These are phyloP conservation scores for Ambrosia trifida DNA, from an alignment of 129 eudicot genomes.

Conservation along the genomic window DNA sequence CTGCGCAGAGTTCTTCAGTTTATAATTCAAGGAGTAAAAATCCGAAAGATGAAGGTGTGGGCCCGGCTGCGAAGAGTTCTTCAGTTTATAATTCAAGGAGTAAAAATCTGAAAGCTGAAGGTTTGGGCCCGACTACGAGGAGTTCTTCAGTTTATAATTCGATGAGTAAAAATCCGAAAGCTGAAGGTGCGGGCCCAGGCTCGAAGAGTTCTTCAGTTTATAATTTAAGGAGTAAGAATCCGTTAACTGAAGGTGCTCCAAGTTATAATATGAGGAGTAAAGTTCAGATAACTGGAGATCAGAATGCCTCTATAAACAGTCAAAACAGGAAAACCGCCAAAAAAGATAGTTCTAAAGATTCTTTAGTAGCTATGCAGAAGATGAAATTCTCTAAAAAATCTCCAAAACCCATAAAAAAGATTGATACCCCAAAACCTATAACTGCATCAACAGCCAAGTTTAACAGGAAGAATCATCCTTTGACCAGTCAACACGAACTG, in stretches of 20 bases:
- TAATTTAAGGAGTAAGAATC: slow-evolving; percentile 28
- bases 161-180: too few species aligned
- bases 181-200: neutral
- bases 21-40: slow-evolving; percentile 24
- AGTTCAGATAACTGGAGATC: slow-evolving; percentile 28
- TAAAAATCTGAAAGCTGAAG: too few species aligned
- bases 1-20: neutral
- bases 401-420: slow-evolving; percentile 16
- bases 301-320: slow-evolving; percentile 1
- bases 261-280: slow-evolving; percentile 30
- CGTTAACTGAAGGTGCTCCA: slow-evolving; percentile 19
- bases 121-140: neutral
- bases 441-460: slow-evolving; percentile 17
- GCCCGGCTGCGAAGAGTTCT: neutral
- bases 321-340: slow-evolving; percentile 20
- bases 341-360: slow-evolving; percentile 25
- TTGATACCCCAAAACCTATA: slow-evolving; percentile 18
- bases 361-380: slow-evolving; percentile 18
- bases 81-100: too few species aligned
- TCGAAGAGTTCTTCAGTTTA: slow-evolving; percentile 18
- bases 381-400: slow-evolving; percentile 12
- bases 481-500: slow-evolving; percentile 25
- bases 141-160: neutral
- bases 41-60: slow-evolving; percentile 22
- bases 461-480: slow-evolving; percentile 23